These are phyloP conservation scores for Pichia cabralensis DNA, from an alignment of 805 yeast species.

Conservation along the genomic window DNA sequence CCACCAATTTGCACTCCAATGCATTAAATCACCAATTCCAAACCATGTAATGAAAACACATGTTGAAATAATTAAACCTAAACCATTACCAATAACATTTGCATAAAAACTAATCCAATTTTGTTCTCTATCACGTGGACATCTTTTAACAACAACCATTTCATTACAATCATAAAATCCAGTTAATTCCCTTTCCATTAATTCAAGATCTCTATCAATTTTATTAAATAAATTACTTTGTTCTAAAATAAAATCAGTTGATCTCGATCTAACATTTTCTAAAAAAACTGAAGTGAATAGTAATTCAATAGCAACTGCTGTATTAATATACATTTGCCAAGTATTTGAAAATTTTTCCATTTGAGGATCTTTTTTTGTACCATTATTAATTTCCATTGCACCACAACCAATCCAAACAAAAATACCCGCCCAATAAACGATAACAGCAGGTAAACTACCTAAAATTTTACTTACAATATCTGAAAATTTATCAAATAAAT, in stretches of 20 bases:
- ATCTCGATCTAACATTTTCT: constrained; percentile 31
- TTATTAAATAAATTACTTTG: constrained; percentile 13
- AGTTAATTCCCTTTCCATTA: not conserved
- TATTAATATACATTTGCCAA: constrained; percentile 34
- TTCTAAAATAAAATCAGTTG: constrained; percentile 23
- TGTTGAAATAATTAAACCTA: constrained; percentile 28
- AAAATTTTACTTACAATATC: constrained; percentile 17
- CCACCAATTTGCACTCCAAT: constrained; percentile 34
- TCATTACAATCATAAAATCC: constrained; percentile 16
- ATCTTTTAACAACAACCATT: constrained; percentile 21
- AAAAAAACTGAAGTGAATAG: constrained; percentile 28
- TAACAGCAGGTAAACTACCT: constrained; percentile 26
- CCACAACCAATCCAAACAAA: constrained; percentile 32
- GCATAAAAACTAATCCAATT: constrained; percentile 25
- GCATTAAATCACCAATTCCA: constrained; percentile 27
- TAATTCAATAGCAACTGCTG: constrained; percentile 31
- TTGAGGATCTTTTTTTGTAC: constrained; percentile 4
- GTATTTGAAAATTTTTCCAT: constrained; percentile 23
- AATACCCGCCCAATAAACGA: constrained; percentile 30
- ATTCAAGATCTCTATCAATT: constrained; percentile 25
- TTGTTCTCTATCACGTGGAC: constrained; percentile 10
- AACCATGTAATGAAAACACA: constrained; percentile 30
- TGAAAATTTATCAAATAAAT: constrained; percentile 27
- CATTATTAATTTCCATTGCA: constrained; percentile 14
- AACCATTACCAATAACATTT: constrained; percentile 33